Base-by-base conservation (phyloP, 148 eudicot species). In the Silene uniflora region DNA sequence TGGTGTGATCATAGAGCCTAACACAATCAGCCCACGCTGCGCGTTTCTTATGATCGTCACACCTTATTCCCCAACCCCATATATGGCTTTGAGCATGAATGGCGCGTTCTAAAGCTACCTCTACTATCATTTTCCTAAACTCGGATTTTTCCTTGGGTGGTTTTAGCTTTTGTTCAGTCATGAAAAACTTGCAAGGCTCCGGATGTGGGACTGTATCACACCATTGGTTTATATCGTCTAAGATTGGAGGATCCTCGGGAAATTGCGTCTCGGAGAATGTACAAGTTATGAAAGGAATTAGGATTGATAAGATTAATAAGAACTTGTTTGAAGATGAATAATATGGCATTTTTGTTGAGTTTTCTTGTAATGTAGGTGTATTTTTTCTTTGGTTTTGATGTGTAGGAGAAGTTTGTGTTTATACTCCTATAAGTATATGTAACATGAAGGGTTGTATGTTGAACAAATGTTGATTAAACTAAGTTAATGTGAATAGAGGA, bases 21-120 rank as follows among this genome's bases (percentile, higher is more conserved):
- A 76, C 76, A 73, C 98, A 93, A 74, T 93, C 98, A 0, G 67
- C 14, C 90, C 88, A 86, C 1, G 85, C 96, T 0, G 85, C 80
- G 4, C 78, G 78, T 71, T 82, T 84, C n/a, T 79, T 77, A 16
- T 81, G 88, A 62, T 80, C 81, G 17, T 47, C 60, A 44, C 91
- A 90, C 5, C 29, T 71, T 7, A 56, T 67, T 0, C 85, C 79
- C 72, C 89, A 83, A 24, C 21, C 21, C 73, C 82, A 80, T 21
- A 86, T 72, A 16, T 65, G 82, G 47, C 67, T 46, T 7, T 82
- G 86, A 27, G 88, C 90, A 0, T 79, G 74, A n/a, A 70, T 22
- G 63, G 90, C 86, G 6, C 82, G 85, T 1, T 83, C 82, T 54
- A 89, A 32, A 17, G 96, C 96, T 29, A 81, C 89, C 69, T 85